Conservation (phyloP, 2,329 filamentous ascomycete species). For the Neofusicoccum cordaticola region DNA sequence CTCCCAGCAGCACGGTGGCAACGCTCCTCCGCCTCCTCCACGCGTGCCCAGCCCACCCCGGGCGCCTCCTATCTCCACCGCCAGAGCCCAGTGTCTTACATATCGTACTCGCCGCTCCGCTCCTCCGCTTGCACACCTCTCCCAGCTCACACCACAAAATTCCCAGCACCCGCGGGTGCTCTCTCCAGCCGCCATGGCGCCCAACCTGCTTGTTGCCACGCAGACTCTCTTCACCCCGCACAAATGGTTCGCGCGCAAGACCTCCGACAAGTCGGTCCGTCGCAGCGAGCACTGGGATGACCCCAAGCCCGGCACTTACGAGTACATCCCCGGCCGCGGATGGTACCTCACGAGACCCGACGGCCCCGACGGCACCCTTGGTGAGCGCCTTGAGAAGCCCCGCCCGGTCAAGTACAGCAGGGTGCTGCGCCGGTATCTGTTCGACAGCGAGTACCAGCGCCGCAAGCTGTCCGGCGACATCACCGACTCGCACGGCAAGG, state of each 20-base stretch:
- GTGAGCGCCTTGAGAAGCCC: conserved; percentile 27
- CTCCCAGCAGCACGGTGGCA: background rate
- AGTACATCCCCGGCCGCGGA: conserved; percentile 49
- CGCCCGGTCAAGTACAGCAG: conserved; percentile 46
- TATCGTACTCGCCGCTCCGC: background rate
- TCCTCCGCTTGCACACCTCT: background rate
- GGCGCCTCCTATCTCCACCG: conserved; percentile 11
- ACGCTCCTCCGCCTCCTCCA: background rate
- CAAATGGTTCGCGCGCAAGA: conserved; percentile 47
- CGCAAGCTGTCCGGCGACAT: conserved; percentile 45
- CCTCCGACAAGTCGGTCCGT: conserved; percentile 39
- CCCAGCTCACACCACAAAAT: conserved; percentile 4
- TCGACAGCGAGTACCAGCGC: conserved; percentile 47
- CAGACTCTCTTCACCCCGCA: conserved; percentile 47
- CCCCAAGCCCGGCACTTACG: conserved; percentile 50
- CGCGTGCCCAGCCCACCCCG: background rate
- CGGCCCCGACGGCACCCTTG: conserved; percentile 30
- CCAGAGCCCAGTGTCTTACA: background rate
- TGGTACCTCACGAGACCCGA: conserved; percentile 49
- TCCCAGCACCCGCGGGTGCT: background rate
- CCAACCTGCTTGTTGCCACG: conserved; percentile 51
- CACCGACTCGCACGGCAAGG: conserved; percentile 36
- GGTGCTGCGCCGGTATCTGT: conserved; percentile 49
- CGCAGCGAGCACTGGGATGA: conserved; percentile 48
- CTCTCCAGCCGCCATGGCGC: conserved; percentile 40